Evolutionary conservation across 306 rosid genomes (phyloP).

Genomic region (Crataegus laevigata): DNA sequence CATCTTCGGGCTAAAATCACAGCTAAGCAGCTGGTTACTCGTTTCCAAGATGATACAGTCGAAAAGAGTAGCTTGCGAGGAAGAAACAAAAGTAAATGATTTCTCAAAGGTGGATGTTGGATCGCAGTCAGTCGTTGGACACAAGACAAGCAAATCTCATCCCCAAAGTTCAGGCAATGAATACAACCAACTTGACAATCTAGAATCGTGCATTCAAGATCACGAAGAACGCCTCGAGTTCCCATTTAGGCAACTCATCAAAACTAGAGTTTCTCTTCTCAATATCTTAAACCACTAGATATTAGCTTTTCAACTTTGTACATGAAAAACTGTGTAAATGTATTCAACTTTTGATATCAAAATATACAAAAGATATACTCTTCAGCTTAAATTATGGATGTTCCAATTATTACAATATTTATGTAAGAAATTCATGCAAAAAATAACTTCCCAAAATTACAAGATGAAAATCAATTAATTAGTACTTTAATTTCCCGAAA

Average conservation of each 20-base stretch:
- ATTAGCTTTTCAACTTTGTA: not conserved
- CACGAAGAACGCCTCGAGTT: constrained; percentile 1
- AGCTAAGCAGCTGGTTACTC: constrained; percentile 18
- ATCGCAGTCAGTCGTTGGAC: not conserved
- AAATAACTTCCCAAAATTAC: too few relatives aligned
- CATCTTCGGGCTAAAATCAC: constrained; percentile 15
- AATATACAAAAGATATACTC: not conserved
- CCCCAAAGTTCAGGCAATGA: not conserved
- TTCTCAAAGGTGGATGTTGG: constrained; percentile 10
- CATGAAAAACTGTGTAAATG: not conserved
- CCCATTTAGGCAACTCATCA: constrained; percentile 24
- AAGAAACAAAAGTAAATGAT: not conserved
- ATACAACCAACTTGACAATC: constrained; percentile 4
- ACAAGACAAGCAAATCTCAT: not conserved
- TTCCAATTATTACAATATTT: too few relatives aligned
- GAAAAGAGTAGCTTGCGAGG: not conserved
- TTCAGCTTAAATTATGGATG: not conserved
- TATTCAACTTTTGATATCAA: not conserved
- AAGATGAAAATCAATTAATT: too few relatives aligned
- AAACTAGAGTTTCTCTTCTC: constrained; percentile 38
- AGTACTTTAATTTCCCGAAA: too few relatives aligned
- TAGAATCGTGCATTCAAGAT: constrained; percentile 13
- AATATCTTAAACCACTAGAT: constrained; percentile 22
- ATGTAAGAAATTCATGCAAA: too few relatives aligned
- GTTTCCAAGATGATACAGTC: constrained; percentile 14